These are phyloP conservation scores for Zasmidium angulare DNA, from an alignment of 2,329 filamentous ascomycete species.

Conservation along the genomic window DNA sequence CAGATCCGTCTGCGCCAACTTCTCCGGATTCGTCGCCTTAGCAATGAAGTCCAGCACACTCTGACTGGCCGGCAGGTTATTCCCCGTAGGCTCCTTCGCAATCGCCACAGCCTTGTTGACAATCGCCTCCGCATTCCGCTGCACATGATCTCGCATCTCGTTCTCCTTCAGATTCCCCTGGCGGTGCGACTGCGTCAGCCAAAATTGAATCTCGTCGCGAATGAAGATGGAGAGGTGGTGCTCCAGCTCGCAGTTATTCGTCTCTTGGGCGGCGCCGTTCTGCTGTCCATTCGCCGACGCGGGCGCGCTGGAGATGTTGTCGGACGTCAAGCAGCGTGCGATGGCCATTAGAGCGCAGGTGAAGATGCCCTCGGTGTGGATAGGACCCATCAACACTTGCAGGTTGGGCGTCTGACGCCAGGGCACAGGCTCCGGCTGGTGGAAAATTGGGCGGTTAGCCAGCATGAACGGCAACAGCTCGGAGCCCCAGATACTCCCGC, in stretches of 20 bases:
- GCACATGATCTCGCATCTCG: constrained; percentile 75
- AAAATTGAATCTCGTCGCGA: constrained; percentile 95
- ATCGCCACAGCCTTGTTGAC: constrained; percentile 86
- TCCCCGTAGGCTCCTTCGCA: constrained; percentile 65
- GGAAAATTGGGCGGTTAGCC: constrained; percentile 79
- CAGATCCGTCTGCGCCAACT: constrained; percentile 82
- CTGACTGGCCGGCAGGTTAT: constrained; percentile 87
- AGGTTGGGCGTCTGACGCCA: constrained; percentile 97
- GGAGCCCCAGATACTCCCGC: constrained; percentile 93
- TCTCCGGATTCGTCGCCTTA: constrained; percentile 88
- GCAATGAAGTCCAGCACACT: constrained; percentile 93
- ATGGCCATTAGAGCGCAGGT: constrained; percentile 96
- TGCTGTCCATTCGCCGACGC: constrained; percentile 31
- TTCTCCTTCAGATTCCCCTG: constrained; percentile 57
- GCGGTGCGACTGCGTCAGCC: constrained; percentile 82
- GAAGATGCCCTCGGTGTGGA: constrained; percentile 95
- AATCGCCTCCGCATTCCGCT: constrained; percentile 84
- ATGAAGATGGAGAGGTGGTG: constrained; percentile 94
- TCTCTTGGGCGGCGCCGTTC: constrained; percentile 16
- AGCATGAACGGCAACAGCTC: constrained; percentile 92
- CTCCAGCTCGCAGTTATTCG: constrained; percentile 68
- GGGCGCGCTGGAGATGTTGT: constrained; percentile 39
- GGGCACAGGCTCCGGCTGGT: constrained; percentile 91
- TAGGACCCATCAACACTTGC: constrained; percentile 91
- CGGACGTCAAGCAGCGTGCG: constrained; percentile 87